Conservation (phyloP, 305 asterid genomes). For the Fraxinus nigra region DNA sequence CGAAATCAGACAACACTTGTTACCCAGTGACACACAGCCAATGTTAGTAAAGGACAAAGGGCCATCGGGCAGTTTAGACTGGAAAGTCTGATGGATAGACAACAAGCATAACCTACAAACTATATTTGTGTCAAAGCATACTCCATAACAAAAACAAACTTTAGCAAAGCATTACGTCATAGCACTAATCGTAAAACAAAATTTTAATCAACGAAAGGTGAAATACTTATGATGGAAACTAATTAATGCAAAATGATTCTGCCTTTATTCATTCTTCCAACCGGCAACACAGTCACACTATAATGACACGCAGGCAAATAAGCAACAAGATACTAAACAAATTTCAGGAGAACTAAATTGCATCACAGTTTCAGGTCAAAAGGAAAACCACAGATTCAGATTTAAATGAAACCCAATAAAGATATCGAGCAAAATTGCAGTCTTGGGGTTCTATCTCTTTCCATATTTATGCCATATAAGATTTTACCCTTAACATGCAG, state of each 20-base stretch:
- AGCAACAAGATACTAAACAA: neutral
- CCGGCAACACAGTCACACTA: neutral
- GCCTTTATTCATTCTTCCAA: neutral
- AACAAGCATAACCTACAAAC: neutral
- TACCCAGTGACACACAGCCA: neutral
- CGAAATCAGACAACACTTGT: neutral
- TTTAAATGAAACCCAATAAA: neutral
- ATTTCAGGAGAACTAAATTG: neutral
- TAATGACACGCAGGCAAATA: neutral
- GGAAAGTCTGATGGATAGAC: neutral
- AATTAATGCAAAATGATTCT: neutral
- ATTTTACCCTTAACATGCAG: neutral
- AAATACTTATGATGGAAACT: neutral
- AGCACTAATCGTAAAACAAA: neutral
- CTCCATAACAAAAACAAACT: neutral
- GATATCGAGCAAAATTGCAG: neutral
- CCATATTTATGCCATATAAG: neutral
- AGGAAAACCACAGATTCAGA: neutral
- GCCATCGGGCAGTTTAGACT: neutral
- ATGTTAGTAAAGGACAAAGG: neutral
- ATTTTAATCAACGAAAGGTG: neutral
- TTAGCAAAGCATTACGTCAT: neutral
- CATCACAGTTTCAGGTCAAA: neutral
- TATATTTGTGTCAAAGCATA: neutral
- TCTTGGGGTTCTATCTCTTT: neutral